Percentiles rank a stretch among this genome's conserved stretches.
These are phyloP conservation scores for Gnetum montanum DNA, from an alignment of 75 land plant species.

Conservation along the genomic window DNA sequence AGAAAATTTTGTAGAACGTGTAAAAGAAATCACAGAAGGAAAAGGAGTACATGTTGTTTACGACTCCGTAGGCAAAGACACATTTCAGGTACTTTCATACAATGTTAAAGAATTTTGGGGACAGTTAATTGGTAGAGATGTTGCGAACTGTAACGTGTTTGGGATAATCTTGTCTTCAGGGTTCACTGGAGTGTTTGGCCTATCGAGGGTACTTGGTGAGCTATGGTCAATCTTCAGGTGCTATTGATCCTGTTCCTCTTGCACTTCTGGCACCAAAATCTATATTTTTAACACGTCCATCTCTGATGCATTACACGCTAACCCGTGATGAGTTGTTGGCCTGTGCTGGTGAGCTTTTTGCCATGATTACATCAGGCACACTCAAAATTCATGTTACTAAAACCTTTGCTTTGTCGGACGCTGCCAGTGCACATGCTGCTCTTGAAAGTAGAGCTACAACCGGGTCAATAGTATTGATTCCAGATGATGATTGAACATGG, in stretches of 20 bases:
- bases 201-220: constrained; percentile 2
- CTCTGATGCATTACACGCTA: constrained; percentile 55
- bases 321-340: constrained; percentile 82
- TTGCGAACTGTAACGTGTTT: constrained; percentile 8
- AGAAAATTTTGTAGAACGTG: constrained; percentile 69
- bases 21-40: constrained; percentile 76
- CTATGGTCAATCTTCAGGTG: constrained; percentile 88
- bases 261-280: constrained; percentile 60
- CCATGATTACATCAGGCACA: constrained; percentile 49
- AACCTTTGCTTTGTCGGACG: constrained; percentile 69
- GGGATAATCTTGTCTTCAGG: constrained; percentile 46
- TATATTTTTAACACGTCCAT: constrained; percentile 78
- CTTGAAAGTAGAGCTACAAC: constrained; percentile 70
- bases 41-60: constrained; percentile 90
- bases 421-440: constrained; percentile 85
- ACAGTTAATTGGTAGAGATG: background rate
- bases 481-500: constrained; percentile 26
- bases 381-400: constrained; percentile 71
- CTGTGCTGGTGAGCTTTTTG: constrained; percentile 76
- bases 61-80: constrained; percentile 93
- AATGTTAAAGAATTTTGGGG: background rate
- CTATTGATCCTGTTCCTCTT: constrained; percentile 69
- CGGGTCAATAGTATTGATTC: constrained; percentile 76
- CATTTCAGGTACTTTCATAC: constrained; percentile 56
- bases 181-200: constrained; percentile 8